Base-by-base conservation (phyloP, 768 basidiomycete genomes). In the Rhodotorula toruloides region DNA sequence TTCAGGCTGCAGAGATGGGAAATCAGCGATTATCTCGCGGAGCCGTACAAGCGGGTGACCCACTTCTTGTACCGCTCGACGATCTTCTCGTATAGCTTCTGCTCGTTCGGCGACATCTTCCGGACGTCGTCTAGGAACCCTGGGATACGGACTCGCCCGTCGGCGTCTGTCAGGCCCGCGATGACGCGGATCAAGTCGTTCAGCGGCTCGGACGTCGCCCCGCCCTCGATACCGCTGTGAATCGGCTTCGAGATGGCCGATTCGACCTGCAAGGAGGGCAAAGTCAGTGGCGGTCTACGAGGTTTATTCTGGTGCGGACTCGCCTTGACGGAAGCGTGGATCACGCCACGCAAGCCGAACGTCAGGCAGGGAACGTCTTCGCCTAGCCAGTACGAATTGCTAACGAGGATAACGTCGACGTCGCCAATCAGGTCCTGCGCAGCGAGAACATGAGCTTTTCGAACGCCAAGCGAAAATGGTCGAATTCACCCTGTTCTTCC, bases 341-440 rank as follows among this genome's bases (percentile, higher is more conserved):
- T 85, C 7, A 99, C 94, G 0, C 96, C 96, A 52, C 96, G 84
- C 61, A 97, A 80, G 7, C 96, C 96, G 76, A 94, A 96, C 0
- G 93, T 96, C 57, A 98, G 87, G 74, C 93, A 97, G 0, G 96
- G 93, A 11, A 85, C 84, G 69, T 88, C 85, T 72, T 96, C 90
- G 19, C 87, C 87, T 70, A 98, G 91, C 93, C 94, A 99, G 16
- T 90, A 93, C 29, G 93, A 97, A 76, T 99, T 98, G 71, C 89
- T 90, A 40, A 72, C 87, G 25, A 97, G 79, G 62, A 98, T 91
- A 2, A 88, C 88, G 78, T 97, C 91, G 50, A 97, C 84, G 44
- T 85, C 78, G 3, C 94, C 92, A 73, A 98, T 92, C 48, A 82
- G 78, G 72, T 86, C 84, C 89, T 91, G n/a, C 16, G 3, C 6